Conservation (phyloP, 495 filamentous ascomycete genomes). For the Talaromyces borbonicus region DNA sequence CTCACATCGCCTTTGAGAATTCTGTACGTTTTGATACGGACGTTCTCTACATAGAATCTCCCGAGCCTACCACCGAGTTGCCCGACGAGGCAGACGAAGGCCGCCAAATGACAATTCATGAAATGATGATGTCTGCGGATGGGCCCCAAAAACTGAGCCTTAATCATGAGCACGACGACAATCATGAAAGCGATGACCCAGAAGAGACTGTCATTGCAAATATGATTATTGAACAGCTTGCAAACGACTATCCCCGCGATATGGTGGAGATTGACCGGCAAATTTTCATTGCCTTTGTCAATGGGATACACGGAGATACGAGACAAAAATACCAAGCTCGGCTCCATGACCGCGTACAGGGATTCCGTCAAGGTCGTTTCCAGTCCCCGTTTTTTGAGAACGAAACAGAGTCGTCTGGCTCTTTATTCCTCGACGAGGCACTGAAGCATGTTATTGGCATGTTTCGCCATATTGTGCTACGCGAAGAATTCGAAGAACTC, state of each 20-base stretch:
- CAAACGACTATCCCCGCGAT: conserved; percentile 30
- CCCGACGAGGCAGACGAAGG: conserved; percentile 12
- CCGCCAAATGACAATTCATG: conserved; percentile 31
- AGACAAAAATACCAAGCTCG: conserved; percentile 25
- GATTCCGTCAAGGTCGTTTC: conserved; percentile 25
- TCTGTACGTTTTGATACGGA: conserved; percentile 30
- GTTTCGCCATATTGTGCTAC: conserved; percentile 31
- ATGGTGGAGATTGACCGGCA: conserved; percentile 30
- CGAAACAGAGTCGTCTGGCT: conserved; percentile 21
- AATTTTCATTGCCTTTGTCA: conserved; percentile 36
- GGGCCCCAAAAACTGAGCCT: conserved; percentile 15
- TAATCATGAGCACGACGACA: conserved; percentile 14
- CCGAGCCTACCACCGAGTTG: conserved; percentile 19
- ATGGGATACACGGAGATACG: conserved; percentile 32
- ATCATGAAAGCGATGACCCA: conserved; percentile 7
- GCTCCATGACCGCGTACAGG: conserved; percentile 26
- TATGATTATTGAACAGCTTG: conserved; percentile 15
- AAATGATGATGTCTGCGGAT: conserved; percentile 31
- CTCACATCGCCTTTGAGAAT: conserved; percentile 32
- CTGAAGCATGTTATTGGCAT: conserved; percentile 33
- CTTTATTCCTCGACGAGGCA: conserved; percentile 25
- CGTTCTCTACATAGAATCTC: conserved; percentile 28
- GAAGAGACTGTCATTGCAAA: conserved; percentile 9
- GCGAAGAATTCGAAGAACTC: conserved; percentile 29
- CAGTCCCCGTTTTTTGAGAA: conserved; percentile 28